Conservation (phyloP, 768 basidiomycete genomes). For the Lactarius hengduanensis region DNA sequence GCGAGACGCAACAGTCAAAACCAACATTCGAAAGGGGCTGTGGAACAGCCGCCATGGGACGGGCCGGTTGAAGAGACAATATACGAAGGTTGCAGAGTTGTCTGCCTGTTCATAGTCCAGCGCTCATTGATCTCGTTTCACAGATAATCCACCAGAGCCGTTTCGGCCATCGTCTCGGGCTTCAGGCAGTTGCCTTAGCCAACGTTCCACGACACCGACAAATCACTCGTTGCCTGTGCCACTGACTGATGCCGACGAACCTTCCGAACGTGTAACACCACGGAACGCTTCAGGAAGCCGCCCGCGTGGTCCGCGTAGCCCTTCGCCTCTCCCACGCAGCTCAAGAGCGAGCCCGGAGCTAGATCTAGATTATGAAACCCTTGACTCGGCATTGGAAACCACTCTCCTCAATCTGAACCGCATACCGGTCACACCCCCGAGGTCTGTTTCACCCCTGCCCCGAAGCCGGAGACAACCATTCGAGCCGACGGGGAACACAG, state of each 20-base stretch:
- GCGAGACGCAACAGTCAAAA: conserved; percentile 82
- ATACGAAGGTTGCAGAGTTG: conserved; percentile 61
- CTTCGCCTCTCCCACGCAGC: conserved; percentile 61
- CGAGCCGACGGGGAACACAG: conserved; percentile 50
- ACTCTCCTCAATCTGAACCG: conserved; percentile 35
- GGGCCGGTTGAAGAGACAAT: conserved; percentile 62
- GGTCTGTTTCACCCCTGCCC: conserved; percentile 52
- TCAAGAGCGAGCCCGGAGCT: conserved; percentile 39
- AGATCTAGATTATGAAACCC: conserved; percentile 45
- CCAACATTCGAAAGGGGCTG: conserved; percentile 53
- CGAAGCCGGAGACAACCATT: conserved; percentile 73
- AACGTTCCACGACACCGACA: conserved; percentile 47
- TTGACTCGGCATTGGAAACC: conserved; percentile 46
- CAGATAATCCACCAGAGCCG: conserved; percentile 61
- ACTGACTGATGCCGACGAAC: conserved; percentile 40
- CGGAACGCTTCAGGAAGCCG: conserved; percentile 55
- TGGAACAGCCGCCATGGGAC: conserved; percentile 43
- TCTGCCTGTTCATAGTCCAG: conserved; percentile 12
- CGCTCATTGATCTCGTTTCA: conserved; percentile 14
- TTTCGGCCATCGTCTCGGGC: conserved; percentile 56
- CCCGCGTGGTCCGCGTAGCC: conserved; percentile 71
- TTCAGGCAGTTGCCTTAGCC: conserved; percentile 44
- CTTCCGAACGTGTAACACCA: conserved; percentile 45
- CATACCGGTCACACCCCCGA: conserved; percentile 33
- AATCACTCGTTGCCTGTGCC: conserved; percentile 42